phyloP scores from a whole-genome alignment of 2,329 filamentous ascomycete genomes.

The Botrytis fragariae region DNA sequence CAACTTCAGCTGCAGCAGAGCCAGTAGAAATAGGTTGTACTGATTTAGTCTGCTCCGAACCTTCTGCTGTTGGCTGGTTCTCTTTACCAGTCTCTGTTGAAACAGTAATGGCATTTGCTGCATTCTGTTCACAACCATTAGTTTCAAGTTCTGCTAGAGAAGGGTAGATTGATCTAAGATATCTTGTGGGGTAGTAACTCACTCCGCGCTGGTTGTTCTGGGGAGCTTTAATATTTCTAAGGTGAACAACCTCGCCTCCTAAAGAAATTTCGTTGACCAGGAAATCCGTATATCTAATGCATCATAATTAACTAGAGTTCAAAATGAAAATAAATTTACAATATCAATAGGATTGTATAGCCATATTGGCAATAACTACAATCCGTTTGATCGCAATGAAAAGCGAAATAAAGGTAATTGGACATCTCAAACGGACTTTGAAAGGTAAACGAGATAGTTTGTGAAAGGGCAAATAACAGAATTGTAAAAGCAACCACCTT shows the following conservation, averaged over 20 bases:
- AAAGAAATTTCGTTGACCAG: conserved; percentile 69
- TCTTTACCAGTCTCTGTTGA: neutral
- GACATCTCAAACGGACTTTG: neutral
- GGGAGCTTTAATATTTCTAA: conserved; percentile 44
- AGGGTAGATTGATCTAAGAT: neutral
- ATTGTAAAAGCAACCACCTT: neutral
- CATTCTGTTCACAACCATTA: conserved; percentile 4
- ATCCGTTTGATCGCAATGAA: neutral
- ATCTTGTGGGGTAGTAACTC: neutral
- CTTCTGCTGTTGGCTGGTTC: conserved; percentile 6
- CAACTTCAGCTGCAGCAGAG: neutral
- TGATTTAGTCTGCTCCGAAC: neutral
- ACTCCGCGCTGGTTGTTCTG: conserved; percentile 6
- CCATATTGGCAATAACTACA: neutral
- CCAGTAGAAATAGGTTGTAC: neutral
- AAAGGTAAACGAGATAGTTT: neutral
- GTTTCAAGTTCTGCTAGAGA: neutral
- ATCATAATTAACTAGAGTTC: conserved; percentile 13
- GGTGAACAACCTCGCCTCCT: conserved; percentile 61
- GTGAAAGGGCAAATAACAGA: neutral
- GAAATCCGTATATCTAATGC: conserved; percentile 66
- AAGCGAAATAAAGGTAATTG: neutral
- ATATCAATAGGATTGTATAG: no score
- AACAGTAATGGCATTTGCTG: neutral
- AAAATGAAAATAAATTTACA: neutral